phyloP scores from a whole-genome alignment of 139 green algal species.

The Coelastrella sp. region DNA sequence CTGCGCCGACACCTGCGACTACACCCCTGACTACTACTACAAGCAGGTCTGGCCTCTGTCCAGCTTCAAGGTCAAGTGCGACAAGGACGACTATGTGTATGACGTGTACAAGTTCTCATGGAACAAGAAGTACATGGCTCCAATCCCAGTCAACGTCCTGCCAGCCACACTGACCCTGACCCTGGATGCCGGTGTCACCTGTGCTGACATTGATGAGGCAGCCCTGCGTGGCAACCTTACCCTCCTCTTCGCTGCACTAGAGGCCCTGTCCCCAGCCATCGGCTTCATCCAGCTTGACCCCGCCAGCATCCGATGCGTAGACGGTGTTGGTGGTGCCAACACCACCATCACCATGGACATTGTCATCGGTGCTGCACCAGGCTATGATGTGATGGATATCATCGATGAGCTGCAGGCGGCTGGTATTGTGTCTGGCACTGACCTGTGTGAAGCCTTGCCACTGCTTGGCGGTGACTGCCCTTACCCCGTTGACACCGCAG shows the following conservation, averaged over 20 bases:
- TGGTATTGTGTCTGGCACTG: background rate
- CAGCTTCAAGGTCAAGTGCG: conserved; percentile 19
- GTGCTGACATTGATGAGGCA: background rate
- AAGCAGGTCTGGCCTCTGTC: conserved; percentile 36
- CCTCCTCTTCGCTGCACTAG: background rate
- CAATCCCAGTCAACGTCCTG: conserved; percentile 2
- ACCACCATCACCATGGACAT: background rate
- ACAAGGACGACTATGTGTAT: conserved; percentile 1
- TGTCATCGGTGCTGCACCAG: background rate
- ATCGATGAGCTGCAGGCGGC: background rate
- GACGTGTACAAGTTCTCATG: conserved; percentile 16
- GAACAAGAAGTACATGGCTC: conserved; percentile 39
- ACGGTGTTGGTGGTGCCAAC: background rate
- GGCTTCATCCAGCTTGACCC: background rate
- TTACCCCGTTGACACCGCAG: background rate
- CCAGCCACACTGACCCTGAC: background rate
- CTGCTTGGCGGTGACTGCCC: background rate
- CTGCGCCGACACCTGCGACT: background rate
- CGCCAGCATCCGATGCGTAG: background rate
- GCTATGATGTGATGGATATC: conserved; percentile 11
- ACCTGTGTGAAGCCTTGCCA: background rate
- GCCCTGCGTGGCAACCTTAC: background rate
- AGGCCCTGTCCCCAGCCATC: background rate
- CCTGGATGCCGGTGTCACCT: background rate
- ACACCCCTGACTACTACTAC: conserved; percentile 34